phyloP scores from a whole-genome alignment of 1,284 basidiomycete species.

The Apiotrichum veenhuisii region DNA sequence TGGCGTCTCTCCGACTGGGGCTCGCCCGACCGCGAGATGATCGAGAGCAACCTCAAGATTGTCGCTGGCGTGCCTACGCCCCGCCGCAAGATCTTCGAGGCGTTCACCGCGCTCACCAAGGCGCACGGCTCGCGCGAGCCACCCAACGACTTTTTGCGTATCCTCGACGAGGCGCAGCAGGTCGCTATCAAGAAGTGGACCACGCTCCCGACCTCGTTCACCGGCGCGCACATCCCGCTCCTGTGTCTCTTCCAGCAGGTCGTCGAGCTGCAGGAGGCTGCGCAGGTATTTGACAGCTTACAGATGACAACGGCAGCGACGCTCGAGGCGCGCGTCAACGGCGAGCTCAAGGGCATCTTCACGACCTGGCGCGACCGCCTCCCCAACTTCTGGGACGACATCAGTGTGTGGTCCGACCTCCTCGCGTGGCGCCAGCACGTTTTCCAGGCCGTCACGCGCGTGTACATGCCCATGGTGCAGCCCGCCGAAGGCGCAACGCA shows the following conservation, averaged over 20 bases:
- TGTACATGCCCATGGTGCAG: slow-evolving; percentile 86
- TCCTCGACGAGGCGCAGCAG: slow-evolving; percentile 96
- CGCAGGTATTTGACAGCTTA: slow-evolving; percentile 88
- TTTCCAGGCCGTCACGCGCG: slow-evolving; percentile 90
- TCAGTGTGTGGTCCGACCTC: slow-evolving; percentile 97
- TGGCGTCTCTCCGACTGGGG: slow-evolving; percentile 94
- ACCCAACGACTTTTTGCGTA: slow-evolving; percentile 68
- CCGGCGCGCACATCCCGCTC: slow-evolving; percentile 87
- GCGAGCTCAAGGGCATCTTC: slow-evolving; percentile 91
- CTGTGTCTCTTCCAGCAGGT: slow-evolving; percentile 99
- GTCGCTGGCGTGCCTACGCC: slow-evolving; percentile 86
- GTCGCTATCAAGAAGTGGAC: slow-evolving; percentile 95
- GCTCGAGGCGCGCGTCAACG: slow-evolving; percentile 82
- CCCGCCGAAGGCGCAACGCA: slow-evolving; percentile 61
- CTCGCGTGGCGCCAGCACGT: slow-evolving; percentile 95
- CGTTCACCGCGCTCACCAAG: slow-evolving; percentile 77
- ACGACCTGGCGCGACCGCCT: slow-evolving; percentile 96
- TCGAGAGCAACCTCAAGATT: slow-evolving; percentile 80
- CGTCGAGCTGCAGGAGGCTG: slow-evolving; percentile 94
- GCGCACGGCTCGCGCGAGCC: slow-evolving; percentile 51
- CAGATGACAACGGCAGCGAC: slow-evolving; percentile 83
- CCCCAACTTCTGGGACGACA: slow-evolving; percentile 95
- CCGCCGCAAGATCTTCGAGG: slow-evolving; percentile 90
- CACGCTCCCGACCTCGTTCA: slow-evolving; percentile 77
- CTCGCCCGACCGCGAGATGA: slow-evolving; percentile 60